Base-by-base conservation (phyloP, 2,329 filamentous ascomycete genomes). In the Cladosporium halotolerans region DNA sequence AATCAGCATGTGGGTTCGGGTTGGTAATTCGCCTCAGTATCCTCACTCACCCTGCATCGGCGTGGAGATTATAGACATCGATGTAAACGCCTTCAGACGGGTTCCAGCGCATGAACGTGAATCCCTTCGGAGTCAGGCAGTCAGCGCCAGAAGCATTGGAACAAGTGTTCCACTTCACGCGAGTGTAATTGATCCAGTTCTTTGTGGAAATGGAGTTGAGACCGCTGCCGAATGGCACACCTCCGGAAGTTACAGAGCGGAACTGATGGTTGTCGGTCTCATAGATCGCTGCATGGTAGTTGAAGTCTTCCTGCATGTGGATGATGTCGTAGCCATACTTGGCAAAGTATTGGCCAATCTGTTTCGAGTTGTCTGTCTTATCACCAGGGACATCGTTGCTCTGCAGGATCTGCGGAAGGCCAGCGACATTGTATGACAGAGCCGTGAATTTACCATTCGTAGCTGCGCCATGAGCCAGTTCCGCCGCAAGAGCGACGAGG, bases 61-160 rank as follows among this genome's bases (percentile, higher is more conserved):
- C 71, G 64, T 87, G 84, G 6, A 86, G 62, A 64, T 87, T 86
- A 71, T 86, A 86, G 7, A 80, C 71, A 64, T 86, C 83, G 19
- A 84, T 67, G 55, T 78, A 83, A 7, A 81, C 75, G 13, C 76
- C 76, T 34, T 74, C 70, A 8, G 73, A 74, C 11, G 85, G 59
- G 16, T 73, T 68, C 39, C 78, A 67, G 10, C 82, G 77, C 82
- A 86, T 85, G 45, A 82, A 81, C 1, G 82, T 85, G 66, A 85
- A 86, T 11, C 84, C 84, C 67, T 87, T 87, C 18, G 82, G 84
- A 0, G 83, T 86, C 57, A 86, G 69, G 63, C 84, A 86, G 65
- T 87, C 84, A 14, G 41, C 18, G 1, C 66, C 61, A 0, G 74
- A 75, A 0, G 78, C 80, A 34, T 75, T 75, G 54, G 78, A 80